phyloP scores from a whole-genome alignment of 106 monocot genomes.

The Apostasia ramifera region DNA sequence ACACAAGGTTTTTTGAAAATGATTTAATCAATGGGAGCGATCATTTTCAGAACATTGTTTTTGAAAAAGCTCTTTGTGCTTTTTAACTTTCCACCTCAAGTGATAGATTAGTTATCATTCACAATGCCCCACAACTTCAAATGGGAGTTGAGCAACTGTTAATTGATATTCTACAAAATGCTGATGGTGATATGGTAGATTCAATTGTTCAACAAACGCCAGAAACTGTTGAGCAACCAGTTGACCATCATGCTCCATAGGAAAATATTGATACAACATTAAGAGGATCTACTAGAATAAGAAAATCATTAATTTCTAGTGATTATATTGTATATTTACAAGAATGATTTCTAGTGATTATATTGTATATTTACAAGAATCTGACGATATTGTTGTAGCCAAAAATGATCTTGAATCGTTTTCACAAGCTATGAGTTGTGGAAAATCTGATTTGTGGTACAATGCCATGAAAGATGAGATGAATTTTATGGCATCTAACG shows the following conservation, averaged over 20 bases:
- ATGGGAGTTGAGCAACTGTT: constrained; percentile 3
- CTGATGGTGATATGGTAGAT: constrained; percentile 2
- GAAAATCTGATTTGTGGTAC: neutral
- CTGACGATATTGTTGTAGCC: neutral
- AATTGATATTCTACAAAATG: constrained; percentile 1
- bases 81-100: constrained; percentile 4
- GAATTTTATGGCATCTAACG: neutral
- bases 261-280: neutral
- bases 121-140: constrained; percentile 8
- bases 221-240: constrained; percentile 1
- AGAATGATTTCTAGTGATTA: constrained; percentile 11
- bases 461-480: constrained; percentile 2
- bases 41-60: neutral
- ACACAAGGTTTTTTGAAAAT: constrained; percentile 5
- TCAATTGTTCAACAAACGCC: neutral
- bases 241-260: constrained; percentile 3
- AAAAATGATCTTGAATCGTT: no score
- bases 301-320: constrained; percentile 1
- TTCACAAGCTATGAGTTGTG: no score
- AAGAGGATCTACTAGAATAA: neutral
- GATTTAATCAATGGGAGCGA: constrained; percentile 3
- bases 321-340: constrained; percentile 6
- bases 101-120: constrained; percentile 7
- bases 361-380: constrained; percentile 7
- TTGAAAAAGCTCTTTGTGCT: neutral